Conservation (phyloP, 768 basidiomycete genomes). For the Coprinopsis sp. region DNA sequence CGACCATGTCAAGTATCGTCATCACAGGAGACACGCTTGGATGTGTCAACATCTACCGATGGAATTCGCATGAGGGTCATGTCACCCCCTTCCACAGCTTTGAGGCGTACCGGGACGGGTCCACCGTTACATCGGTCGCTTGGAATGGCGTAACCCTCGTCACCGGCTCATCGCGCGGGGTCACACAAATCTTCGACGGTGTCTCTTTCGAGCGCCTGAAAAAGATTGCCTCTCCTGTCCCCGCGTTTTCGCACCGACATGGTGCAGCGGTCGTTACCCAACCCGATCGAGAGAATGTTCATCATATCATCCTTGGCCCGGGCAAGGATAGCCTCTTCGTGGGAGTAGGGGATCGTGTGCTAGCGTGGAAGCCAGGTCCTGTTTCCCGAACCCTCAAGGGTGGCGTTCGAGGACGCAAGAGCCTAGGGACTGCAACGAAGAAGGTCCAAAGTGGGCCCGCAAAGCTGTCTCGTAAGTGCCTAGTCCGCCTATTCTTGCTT, state of each 20-base stretch:
- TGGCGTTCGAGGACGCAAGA: constrained; percentile 22
- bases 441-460: constrained; percentile 14
- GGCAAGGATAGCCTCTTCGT: constrained; percentile 54
- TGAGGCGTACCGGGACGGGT: constrained; percentile 60
- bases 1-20: constrained; percentile 43
- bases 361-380: constrained; percentile 64
- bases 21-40: constrained; percentile 65
- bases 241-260: constrained; percentile 27
- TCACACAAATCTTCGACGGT: constrained; percentile 59
- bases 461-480: constrained; percentile 45
- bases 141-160: constrained; percentile 57
- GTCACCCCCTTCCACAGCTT: constrained; percentile 42
- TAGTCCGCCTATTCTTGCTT: constrained; percentile 1
- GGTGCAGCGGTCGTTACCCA: constrained; percentile 14
- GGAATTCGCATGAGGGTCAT: constrained; percentile 21
- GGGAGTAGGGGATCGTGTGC: constrained; percentile 53
- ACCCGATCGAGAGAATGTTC: constrained; percentile 41
- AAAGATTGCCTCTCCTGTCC: constrained; percentile 46
- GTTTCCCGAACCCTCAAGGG: constrained; percentile 25
- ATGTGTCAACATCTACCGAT: constrained; percentile 58
- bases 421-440: not conserved
- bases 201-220: constrained; percentile 57
- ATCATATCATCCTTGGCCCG: constrained; percentile 51
- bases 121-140: constrained; percentile 55
- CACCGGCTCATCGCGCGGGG: constrained; percentile 62